Conservation (phyloP, 345 rosid genomes). For the Hypericum androsaemum region DNA sequence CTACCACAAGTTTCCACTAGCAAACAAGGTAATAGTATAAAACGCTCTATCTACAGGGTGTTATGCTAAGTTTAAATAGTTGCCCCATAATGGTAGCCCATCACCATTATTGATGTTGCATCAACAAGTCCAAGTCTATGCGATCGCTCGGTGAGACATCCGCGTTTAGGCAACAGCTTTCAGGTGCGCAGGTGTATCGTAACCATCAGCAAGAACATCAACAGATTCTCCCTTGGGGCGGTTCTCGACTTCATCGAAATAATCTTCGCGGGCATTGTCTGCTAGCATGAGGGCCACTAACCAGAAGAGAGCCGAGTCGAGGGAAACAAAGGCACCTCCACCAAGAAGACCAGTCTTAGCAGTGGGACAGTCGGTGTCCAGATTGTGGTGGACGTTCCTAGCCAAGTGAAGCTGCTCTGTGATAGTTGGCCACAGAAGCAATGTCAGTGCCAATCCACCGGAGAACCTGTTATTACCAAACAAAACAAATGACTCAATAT, state of each 20-base stretch:
- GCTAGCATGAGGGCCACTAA: slow-evolving; percentile 68
- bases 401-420: slow-evolving; percentile 61
- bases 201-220: background rate
- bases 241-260: slow-evolving; percentile 45
- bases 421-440: slow-evolving; percentile 69
- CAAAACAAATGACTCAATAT: background rate
- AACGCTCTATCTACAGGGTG: too few species aligned
- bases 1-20: too few species aligned
- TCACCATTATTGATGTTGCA: too few species aligned
- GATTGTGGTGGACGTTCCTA: slow-evolving; percentile 44
- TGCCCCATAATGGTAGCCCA: too few species aligned
- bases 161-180: slow-evolving; percentile 11
- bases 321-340: slow-evolving; percentile 74
- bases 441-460: slow-evolving; percentile 45
- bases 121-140: too few species aligned
- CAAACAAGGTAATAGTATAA: too few species aligned
- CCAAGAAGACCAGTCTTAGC: slow-evolving; percentile 82
- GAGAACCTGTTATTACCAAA: slow-evolving; percentile 30
- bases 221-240: slow-evolving; percentile 11
- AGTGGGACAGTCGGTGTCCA: slow-evolving; percentile 50
- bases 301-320: slow-evolving; percentile 75
- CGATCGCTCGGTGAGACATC: too few species aligned
- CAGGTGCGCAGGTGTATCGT: slow-evolving; percentile 3
- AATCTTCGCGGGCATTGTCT: slow-evolving; percentile 74
- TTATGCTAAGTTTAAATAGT: too few species aligned